Evolutionary conservation across 371 early-diverging fungal species (phyloP).

Genomic region (Mucor mucedo): DNA sequence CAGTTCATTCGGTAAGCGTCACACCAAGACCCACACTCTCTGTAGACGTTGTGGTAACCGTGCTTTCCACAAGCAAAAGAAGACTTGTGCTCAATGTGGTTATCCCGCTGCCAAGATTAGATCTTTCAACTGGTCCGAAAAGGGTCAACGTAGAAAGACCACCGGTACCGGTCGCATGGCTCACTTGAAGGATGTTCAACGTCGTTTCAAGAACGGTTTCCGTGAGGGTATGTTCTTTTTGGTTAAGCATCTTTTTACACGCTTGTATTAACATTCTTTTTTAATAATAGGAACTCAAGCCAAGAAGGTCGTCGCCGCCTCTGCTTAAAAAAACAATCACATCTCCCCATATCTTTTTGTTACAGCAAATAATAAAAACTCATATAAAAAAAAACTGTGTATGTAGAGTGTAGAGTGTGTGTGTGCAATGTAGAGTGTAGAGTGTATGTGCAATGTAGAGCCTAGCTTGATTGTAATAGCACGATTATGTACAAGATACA

Average conservation of each 20-base stretch:
- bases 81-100: conserved; percentile 99
- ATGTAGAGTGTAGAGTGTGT: no score
- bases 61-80: conserved; percentile 99
- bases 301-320: conserved; percentile 55
- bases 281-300: conserved; percentile 48
- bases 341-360: not conserved
- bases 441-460: no score
- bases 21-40: conserved; percentile 98
- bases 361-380: conserved; percentile 3
- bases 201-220: conserved; percentile 97
- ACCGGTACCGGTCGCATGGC: conserved; percentile 98
- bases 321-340: conserved; percentile 11
- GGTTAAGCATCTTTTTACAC: no score
- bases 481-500: no score
- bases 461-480: no score
- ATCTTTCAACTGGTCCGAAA: conserved; percentile 92
- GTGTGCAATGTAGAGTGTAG: no score
- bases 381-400: conserved; percentile 5
- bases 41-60: conserved; percentile 99
- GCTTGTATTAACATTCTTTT: not conserved
- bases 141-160: conserved; percentile 96
- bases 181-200: conserved; percentile 88
- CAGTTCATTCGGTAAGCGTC: conserved; percentile 99
- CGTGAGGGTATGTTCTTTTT: conserved; percentile 62
- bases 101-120: conserved; percentile 99